Conservation (phyloP, 331 rosid genomes). For the Quercus tomentella region DNA sequence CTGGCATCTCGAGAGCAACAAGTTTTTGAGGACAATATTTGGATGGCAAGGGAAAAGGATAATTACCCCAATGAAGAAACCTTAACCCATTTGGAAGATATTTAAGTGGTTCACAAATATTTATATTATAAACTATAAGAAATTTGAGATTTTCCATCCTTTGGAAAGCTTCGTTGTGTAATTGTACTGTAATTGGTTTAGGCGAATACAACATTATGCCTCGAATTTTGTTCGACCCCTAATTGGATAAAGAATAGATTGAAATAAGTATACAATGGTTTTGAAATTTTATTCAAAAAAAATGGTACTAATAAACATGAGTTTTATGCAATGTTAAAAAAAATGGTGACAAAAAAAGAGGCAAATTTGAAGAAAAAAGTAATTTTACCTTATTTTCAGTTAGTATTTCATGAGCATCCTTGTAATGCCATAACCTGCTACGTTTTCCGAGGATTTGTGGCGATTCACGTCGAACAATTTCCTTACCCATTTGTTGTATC, state of each 20-base stretch:
- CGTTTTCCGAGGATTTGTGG: too few relatives aligned
- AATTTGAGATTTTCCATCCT: constrained; percentile 18
- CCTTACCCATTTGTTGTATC: too few relatives aligned
- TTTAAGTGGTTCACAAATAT: constrained; percentile 1
- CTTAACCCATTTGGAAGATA: constrained; percentile 18
- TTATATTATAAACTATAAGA: neutral
- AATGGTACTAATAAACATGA: too few relatives aligned
- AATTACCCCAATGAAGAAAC: constrained; percentile 5
- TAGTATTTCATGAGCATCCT: too few relatives aligned
- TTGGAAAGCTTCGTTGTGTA: constrained; percentile 8
- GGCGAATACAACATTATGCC: constrained; percentile 1
- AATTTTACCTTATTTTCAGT: too few relatives aligned
- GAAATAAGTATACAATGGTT: neutral
- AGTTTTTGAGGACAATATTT: neutral
- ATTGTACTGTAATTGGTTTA: neutral
- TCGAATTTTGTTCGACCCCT: constrained; percentile 10
- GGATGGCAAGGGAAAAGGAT: constrained; percentile 7
- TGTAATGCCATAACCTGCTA: too few relatives aligned
- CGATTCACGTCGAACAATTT: too few relatives aligned
- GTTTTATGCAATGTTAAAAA: too few relatives aligned
- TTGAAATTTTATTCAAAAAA: too few relatives aligned
- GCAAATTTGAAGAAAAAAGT: too few relatives aligned
- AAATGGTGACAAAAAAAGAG: too few relatives aligned
- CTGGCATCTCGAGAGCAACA: too few relatives aligned
- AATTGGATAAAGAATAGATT: neutral